Evolutionary conservation across 2,329 filamentous ascomycete genomes (phyloP).

Genomic region (Claviceps spartinae): DNA sequence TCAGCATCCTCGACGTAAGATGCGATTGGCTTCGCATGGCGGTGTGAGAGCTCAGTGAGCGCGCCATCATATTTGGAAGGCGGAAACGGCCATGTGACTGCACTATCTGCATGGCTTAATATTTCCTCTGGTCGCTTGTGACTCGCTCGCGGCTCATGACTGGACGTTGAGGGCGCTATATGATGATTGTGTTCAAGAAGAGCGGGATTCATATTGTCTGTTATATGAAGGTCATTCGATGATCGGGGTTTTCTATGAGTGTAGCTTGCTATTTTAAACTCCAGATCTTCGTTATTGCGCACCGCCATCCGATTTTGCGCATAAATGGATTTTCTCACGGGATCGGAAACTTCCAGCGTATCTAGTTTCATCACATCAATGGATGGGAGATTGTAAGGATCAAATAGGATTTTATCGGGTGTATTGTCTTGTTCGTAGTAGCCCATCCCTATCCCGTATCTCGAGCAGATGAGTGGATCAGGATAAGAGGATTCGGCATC

Average conservation of each 20-base stretch:
- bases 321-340: slow-evolving; percentile 39
- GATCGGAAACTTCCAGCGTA: slow-evolving; percentile 38
- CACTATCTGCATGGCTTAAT: slow-evolving; percentile 18
- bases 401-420: slow-evolving; percentile 44
- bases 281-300: slow-evolving; percentile 39
- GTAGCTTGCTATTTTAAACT: slow-evolving; percentile 32
- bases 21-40: slow-evolving; percentile 37
- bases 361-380: slow-evolving; percentile 28
- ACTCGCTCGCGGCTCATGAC: neutral
- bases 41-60: slow-evolving; percentile 32
- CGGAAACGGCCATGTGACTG: slow-evolving; percentile 4
- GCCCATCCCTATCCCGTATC: slow-evolving; percentile 43
- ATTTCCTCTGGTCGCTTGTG: slow-evolving; percentile 9
- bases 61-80: neutral
- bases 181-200: slow-evolving; percentile 23
- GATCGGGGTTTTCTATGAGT: slow-evolving; percentile 29
- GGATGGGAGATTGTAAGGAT: slow-evolving; percentile 41
- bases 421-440: slow-evolving; percentile 48
- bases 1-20: slow-evolving; percentile 39
- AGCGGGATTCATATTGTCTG: slow-evolving; percentile 38
- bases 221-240: slow-evolving; percentile 16
- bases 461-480: slow-evolving; percentile 32
- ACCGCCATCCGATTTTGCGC: slow-evolving; percentile 39
- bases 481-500: slow-evolving; percentile 28
- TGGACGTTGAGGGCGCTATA: neutral